These are phyloP conservation scores for Rhododendron mucronatum DNA, from an alignment of 148 eudicot genomes.

Conservation along the genomic window DNA sequence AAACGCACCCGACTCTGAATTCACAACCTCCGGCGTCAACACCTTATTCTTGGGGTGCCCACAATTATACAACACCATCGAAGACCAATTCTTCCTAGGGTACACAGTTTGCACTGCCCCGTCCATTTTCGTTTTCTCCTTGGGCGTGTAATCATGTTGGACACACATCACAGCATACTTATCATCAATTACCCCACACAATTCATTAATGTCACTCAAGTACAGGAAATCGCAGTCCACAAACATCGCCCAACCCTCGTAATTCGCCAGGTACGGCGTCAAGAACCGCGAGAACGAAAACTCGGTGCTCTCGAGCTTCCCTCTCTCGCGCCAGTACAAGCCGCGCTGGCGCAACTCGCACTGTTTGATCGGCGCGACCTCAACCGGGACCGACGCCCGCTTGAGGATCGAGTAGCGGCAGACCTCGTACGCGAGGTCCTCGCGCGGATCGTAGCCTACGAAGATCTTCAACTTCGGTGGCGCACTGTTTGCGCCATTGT, in stretches of 20 bases:
- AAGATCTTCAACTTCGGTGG: slow-evolving; percentile 77
- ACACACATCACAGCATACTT: slow-evolving; percentile 91
- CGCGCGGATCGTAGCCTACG: slow-evolving; percentile 83
- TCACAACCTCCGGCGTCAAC: slow-evolving; percentile 70
- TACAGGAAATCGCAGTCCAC: slow-evolving; percentile 93
- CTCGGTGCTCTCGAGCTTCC: slow-evolving; percentile 86
- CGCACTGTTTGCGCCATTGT: slow-evolving; percentile 14
- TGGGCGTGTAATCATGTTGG: slow-evolving; percentile 90
- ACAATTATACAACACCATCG: slow-evolving; percentile 93
- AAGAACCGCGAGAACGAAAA: slow-evolving; percentile 78
- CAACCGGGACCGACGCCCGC: slow-evolving; percentile 71
- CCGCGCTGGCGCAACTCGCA: slow-evolving; percentile 50
- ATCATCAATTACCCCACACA: slow-evolving; percentile 63
- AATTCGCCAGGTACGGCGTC: slow-evolving; percentile 72
- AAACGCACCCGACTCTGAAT: slow-evolving; percentile 63
- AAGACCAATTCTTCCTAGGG: slow-evolving; percentile 97
- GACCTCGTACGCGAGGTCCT: slow-evolving; percentile 77
- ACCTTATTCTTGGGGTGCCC: slow-evolving; percentile 72
- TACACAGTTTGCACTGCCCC: slow-evolving; percentile 91
- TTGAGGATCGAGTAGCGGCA: slow-evolving; percentile 67
- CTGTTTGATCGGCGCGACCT: slow-evolving; percentile 71
- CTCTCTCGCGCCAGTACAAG: slow-evolving; percentile 72
- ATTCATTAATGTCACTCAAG: slow-evolving; percentile 58
- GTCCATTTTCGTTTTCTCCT: slow-evolving; percentile 93
- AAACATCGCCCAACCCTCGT: slow-evolving; percentile 91